Evolutionary conservation across 306 rosid genomes (phyloP), one percentile per base, ranked within the genome.

Genomic region (Chamaecrista fasciculata): DNA sequence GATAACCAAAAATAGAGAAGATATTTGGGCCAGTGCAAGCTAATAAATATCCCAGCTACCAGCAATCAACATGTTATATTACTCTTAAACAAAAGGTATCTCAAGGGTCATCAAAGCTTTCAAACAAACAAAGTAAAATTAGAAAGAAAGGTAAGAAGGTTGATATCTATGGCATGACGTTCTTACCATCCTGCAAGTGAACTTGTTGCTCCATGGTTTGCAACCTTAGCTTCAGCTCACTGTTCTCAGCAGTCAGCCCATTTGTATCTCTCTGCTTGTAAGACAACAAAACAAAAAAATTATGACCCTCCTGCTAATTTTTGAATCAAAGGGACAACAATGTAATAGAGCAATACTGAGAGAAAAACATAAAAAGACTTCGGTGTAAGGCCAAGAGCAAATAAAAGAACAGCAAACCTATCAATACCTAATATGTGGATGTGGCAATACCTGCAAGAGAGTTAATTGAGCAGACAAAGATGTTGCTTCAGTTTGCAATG

Each of bases 181-280:
- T 29, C 83, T 81, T 84, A 93, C 98, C 98, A 80, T 93, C 98
- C 81, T 93, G 96, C 82, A 93, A 75, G 79, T 88, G 96, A 77
- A 93, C 98, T 76, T 93, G 97, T 78, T 93, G 98, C 79, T 93
- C 98, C 96, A 90, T 90, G 66, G 96, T 79, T 84, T 93, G 98
- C 86, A 93, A 79, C n/a, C 93, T 88, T 82, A 93, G 75, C 78
- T 92, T 92, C 82, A 92, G 84, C 69, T 92, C 98, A 72, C 88
- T 87, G 75, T 92, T 92, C 84, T 93, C 98, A 39, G 93, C 83
- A 66, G 85, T 87, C 75, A 93, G 83, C 63, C 98, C 96, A 42
- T 73, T 90, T 53, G 98, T 84, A 76, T 92, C 98, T 84, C 96
- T 86, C 98, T 87, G 91, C 66, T 50, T 47, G 76, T 7, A 34